phyloP scores from a whole-genome alignment of 2,329 filamentous ascomycete species.

The Epichloe brachyelytri region DNA sequence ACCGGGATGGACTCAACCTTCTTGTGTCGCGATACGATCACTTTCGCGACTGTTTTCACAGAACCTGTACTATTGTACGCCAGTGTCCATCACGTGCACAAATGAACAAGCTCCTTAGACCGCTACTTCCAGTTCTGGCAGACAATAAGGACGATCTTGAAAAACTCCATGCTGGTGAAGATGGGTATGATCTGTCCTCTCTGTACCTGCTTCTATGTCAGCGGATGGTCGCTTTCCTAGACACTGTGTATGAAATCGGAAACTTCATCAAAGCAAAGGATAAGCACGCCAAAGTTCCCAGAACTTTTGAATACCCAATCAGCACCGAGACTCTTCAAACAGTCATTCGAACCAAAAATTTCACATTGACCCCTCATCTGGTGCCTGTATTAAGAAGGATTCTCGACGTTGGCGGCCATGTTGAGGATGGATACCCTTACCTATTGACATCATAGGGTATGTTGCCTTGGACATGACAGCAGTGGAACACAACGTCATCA shows the following conservation, averaged over 20 bases:
- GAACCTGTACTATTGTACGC: constrained; percentile 11
- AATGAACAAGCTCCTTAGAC: constrained; percentile 14
- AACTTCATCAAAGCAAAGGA: constrained; percentile 16
- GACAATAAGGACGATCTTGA: constrained; percentile 11
- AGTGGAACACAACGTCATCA: constrained; percentile 13
- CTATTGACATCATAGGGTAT: constrained; percentile 13
- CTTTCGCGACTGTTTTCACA: constrained; percentile 12
- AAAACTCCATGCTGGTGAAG: constrained; percentile 6
- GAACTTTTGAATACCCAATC: constrained; percentile 11
- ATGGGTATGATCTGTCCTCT: constrained; percentile 11
- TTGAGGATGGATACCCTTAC: constrained; percentile 5
- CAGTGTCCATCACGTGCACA: constrained; percentile 9
- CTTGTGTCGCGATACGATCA: constrained; percentile 13
- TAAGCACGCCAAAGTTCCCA: constrained; percentile 12
- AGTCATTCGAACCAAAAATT: constrained; percentile 12
- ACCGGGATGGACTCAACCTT: constrained; percentile 10
- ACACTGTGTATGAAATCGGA: constrained; percentile 16
- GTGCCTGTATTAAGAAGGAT: constrained; percentile 14
- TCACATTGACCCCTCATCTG: constrained; percentile 16
- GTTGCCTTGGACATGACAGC: constrained; percentile 19
- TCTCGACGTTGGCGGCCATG: constrained; percentile 7
- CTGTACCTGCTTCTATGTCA: constrained; percentile 12
- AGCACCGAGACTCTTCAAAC: constrained; percentile 6
- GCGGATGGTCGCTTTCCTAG: constrained; percentile 11
- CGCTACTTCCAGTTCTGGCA: constrained; percentile 11